Evolutionary conservation across 805 yeast species (phyloP).

Genomic region (Saturnispora besseyi): DNA sequence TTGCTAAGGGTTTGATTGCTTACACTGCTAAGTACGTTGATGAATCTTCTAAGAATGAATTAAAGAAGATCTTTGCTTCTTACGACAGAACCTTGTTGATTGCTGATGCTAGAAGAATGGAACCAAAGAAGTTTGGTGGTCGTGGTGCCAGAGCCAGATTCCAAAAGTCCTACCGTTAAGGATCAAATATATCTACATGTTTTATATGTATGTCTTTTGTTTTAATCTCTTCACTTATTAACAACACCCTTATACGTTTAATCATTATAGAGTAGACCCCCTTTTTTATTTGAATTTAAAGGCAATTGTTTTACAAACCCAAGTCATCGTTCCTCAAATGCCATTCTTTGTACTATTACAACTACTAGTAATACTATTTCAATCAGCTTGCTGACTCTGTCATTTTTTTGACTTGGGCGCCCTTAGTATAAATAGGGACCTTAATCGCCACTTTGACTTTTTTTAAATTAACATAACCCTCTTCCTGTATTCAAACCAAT

Average conservation of each 20-base stretch:
- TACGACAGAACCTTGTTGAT: conserved; percentile 99
- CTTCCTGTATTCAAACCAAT: background rate
- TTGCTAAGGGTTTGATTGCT: conserved; percentile 99
- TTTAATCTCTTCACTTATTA: background rate
- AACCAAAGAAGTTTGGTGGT: conserved; percentile 99
- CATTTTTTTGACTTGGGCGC: background rate
- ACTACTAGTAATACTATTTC: background rate
- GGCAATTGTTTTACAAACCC: too few species aligned
- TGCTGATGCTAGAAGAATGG: conserved; percentile 99
- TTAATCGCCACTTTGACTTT: background rate
- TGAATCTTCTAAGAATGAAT: conserved; percentile 98
- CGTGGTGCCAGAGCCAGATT: conserved; percentile 99
- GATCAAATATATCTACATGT: conserved; percentile 1
- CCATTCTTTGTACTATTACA: too few species aligned
- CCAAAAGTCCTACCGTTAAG: conserved; percentile 99
- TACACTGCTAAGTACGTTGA: conserved; percentile 99
- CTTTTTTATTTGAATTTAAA: background rate
- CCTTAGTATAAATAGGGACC: background rate
- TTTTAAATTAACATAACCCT: too few species aligned
- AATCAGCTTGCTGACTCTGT: background rate
- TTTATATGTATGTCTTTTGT: conserved; percentile 1
- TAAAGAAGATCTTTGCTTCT: conserved; percentile 93
- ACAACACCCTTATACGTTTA: background rate
- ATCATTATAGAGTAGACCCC: background rate
- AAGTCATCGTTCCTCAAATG: too few species aligned